Evolutionary conservation across 495 filamentous ascomycete genomes (phyloP).

Genomic region (Parathielavia appendiculata): DNA sequence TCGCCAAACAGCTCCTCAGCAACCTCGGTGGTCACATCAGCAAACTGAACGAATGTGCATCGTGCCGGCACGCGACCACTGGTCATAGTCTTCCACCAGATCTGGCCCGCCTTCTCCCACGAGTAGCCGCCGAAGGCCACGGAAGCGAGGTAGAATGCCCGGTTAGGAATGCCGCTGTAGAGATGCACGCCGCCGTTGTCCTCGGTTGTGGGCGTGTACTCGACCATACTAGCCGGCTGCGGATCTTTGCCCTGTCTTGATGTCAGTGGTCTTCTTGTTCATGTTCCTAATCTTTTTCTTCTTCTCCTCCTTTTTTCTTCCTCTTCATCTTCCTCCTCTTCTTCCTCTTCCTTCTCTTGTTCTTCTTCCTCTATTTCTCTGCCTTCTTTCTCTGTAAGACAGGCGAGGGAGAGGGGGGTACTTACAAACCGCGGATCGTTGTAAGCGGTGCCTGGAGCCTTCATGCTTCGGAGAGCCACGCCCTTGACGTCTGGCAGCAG

Average conservation of each 20-base stretch:
- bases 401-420: too few relatives aligned
- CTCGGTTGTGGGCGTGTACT: conserved; percentile 31
- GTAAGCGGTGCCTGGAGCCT: conserved; percentile 47
- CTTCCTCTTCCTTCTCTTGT: too few relatives aligned
- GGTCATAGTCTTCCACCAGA: conserved; percentile 48
- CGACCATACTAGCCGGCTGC: conserved; percentile 39
- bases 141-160: conserved; percentile 45
- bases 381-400: too few relatives aligned
- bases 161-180: conserved; percentile 52
- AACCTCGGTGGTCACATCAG: conserved; percentile 38
- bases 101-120: conserved; percentile 49
- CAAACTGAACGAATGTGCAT: conserved; percentile 41
- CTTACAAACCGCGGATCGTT: conserved; percentile 42
- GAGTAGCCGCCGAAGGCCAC: conserved; percentile 44
- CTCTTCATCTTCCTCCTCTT: too few relatives aligned
- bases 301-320: too few relatives aligned
- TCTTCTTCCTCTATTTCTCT: too few relatives aligned
- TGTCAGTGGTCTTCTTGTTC: not conserved
- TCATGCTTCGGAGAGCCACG: conserved; percentile 45
- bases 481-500: conserved; percentile 42
- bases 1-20: conserved; percentile 37
- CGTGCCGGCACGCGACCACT: conserved; percentile 33
- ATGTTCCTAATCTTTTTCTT: too few relatives aligned
- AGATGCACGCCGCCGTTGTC: conserved; percentile 50
- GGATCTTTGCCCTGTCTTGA: conserved; percentile 40